These are phyloP conservation scores for Omphalea diandra DNA, from an alignment of 441 rosid genomes.

Conservation along the genomic window DNA sequence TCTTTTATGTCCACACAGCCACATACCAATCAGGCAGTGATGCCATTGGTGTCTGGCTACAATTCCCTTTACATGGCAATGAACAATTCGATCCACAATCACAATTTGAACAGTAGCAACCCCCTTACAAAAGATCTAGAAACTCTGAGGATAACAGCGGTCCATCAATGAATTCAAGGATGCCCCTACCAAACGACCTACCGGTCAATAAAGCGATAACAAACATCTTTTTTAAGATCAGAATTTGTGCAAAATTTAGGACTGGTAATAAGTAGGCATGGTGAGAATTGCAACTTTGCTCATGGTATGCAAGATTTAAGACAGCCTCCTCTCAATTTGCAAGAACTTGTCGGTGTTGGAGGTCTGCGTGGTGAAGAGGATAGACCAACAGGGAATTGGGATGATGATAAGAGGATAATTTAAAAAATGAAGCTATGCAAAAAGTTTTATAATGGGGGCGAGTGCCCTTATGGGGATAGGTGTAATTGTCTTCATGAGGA, in stretches of 20 bases:
- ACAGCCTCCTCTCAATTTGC: conserved; percentile 96
- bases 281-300: conserved; percentile 91
- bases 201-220: conserved; percentile 61
- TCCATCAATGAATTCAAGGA: conserved; percentile 34
- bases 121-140: conserved; percentile 70
- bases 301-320: conserved; percentile 89
- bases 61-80: conserved; percentile 37
- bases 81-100: conserved; percentile 42
- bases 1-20: conserved; percentile 37
- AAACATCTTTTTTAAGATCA: conserved; percentile 89
- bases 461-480: conserved; percentile 91
- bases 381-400: conserved; percentile 58
- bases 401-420: conserved; percentile 90
- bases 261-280: conserved; percentile 70
- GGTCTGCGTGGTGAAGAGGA: conserved; percentile 47
- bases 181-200: conserved; percentile 36
- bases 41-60: conserved; percentile 62
- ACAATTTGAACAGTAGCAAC: conserved; percentile 36
- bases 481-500: conserved; percentile 95
- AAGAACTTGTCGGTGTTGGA: conserved; percentile 73
- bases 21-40: conserved; percentile 42
- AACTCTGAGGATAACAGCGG: conserved; percentile 44
- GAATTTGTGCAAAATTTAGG: conserved; percentile 80
- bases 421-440: conserved; percentile 92
- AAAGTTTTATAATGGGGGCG: conserved; percentile 90